These are phyloP conservation scores for Pseudogymnoascus sp. DNA, from an alignment of 2,329 filamentous ascomycete genomes.

Conservation along the genomic window DNA sequence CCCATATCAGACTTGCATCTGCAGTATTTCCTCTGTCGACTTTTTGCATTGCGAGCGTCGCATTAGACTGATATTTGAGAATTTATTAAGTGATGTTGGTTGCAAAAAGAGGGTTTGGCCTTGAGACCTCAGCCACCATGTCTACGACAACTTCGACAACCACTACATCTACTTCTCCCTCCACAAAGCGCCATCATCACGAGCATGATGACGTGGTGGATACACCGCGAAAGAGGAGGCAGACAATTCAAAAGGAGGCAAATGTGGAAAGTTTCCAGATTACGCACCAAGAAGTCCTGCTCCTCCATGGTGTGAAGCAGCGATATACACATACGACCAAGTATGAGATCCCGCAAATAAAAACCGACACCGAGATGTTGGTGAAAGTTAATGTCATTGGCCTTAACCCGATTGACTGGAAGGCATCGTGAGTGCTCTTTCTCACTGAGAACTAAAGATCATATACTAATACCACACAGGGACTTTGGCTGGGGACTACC, in stretches of 20 bases:
- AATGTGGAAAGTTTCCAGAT: not conserved
- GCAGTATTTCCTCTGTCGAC: not conserved
- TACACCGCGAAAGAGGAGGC: not conserved
- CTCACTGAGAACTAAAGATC: constrained; percentile 54
- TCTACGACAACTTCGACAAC: not conserved
- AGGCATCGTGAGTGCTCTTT: constrained; percentile 62
- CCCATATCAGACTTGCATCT: not conserved
- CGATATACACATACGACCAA: constrained; percentile 40
- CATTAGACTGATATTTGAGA: not conserved
- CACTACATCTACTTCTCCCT: not conserved
- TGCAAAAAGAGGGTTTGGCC: not conserved
- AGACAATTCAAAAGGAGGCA: not conserved
- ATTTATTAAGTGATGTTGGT: not conserved
- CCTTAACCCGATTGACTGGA: constrained; percentile 76
- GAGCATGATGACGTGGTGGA: not conserved
- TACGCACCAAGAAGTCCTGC: constrained; percentile 38
- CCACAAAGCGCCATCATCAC: not conserved
- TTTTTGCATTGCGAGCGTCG: not conserved
- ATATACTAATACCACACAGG: constrained; percentile 49
- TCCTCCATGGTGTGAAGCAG: constrained; percentile 44
- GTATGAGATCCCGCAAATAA: constrained; percentile 41
- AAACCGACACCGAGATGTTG: constrained; percentile 52
- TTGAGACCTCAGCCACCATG: not conserved
- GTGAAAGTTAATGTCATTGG: constrained; percentile 55
- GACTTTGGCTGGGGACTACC: constrained; percentile 28